phyloP scores from a whole-genome alignment of 75 land plant species.

The Pseudotsuga menziesii region DNA sequence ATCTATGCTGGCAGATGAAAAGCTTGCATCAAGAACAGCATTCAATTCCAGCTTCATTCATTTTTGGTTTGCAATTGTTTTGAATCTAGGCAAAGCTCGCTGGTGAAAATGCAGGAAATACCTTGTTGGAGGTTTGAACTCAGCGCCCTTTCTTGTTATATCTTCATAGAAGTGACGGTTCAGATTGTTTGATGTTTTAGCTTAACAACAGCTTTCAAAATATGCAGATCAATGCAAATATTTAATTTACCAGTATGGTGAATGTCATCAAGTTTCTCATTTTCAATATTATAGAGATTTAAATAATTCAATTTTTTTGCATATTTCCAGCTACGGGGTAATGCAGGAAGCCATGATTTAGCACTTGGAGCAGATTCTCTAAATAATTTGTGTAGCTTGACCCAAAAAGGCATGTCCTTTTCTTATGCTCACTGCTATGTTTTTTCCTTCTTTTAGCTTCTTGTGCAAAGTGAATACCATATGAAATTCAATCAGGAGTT shows the following conservation, averaged over 20 bases:
- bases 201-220: background rate
- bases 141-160: background rate
- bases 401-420: constrained; percentile 54
- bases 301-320: constrained; percentile 2
- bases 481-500: background rate
- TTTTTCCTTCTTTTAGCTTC: background rate
- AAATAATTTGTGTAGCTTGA: constrained; percentile 45
- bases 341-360: constrained; percentile 98
- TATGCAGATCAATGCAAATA: background rate
- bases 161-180: background rate
- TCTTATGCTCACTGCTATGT: background rate
- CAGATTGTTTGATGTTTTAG: background rate
- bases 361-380: constrained; percentile 67
- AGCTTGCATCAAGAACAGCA: background rate
- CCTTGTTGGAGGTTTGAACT: constrained; percentile 67
- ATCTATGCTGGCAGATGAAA: background rate
- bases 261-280: background rate
- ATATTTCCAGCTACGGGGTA: constrained; percentile 75
- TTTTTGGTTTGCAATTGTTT: constrained; percentile 12
- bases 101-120: constrained; percentile 61
- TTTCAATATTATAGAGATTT: background rate
- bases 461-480: background rate
- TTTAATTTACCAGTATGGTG: background rate
- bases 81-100: constrained; percentile 63
- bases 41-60: background rate